Percentiles rank a stretch among this genome's conserved stretches.
Evolutionary conservation across 169 alveolate genomes (phyloP).

Genomic region (Babesia divergens): DNA sequence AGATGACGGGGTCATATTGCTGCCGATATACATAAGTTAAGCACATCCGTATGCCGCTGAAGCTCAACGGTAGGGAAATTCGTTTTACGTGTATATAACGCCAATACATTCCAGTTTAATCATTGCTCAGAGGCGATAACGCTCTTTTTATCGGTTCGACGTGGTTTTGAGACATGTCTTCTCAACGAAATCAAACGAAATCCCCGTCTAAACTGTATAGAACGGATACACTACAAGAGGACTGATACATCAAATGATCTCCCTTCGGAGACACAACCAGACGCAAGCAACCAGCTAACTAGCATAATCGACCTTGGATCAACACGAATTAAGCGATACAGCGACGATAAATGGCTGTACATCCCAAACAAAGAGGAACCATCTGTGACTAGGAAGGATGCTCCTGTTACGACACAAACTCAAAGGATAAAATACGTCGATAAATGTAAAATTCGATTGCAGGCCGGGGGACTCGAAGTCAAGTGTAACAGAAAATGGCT

Average conservation of each 20-base stretch:
- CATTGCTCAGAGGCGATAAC: conserved; percentile 40
- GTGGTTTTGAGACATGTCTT: conserved; percentile 52
- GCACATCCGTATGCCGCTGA: conserved; percentile 44
- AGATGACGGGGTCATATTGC: too few species aligned
- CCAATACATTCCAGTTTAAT: background rate
- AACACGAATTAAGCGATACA: background rate
- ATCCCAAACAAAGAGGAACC: background rate
- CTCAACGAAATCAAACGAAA: conserved; percentile 55
- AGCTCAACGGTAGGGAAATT: conserved; percentile 20
- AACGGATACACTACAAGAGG: conserved; percentile 39
- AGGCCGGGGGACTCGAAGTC: conserved; percentile 60
- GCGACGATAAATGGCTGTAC: background rate
- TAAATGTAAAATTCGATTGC: conserved; percentile 12
- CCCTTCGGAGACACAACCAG: background rate
- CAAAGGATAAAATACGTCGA: background rate
- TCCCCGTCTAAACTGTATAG: conserved; percentile 25
- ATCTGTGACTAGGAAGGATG: background rate
- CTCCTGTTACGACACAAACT: too few species aligned
- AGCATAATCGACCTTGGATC: background rate
- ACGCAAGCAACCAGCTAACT: background rate
- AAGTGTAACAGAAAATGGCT: conserved; percentile 62
- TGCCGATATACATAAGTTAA: too few species aligned
- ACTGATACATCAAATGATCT: background rate
- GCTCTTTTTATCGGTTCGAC: conserved; percentile 54
- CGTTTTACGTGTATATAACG: background rate